Percentiles rank a stretch among this genome's conserved stretches.
Evolutionary conservation across 2,329 filamentous ascomycete genomes (phyloP).

Genomic region (Phoma sp.): DNA sequence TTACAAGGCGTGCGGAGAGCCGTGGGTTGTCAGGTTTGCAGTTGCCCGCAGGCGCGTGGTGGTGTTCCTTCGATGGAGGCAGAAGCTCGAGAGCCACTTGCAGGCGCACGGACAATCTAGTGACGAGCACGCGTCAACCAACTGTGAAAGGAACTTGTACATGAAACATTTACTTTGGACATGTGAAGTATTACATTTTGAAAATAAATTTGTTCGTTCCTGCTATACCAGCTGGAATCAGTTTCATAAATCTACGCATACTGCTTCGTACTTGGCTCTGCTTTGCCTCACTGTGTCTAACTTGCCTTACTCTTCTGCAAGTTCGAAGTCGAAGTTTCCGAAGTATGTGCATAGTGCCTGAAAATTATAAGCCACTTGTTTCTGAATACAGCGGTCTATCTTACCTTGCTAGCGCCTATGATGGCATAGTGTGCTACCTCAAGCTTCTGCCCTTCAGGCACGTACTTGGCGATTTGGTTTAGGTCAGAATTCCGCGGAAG

Average conservation of each 20-base stretch:
- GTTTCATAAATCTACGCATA: too few species aligned
- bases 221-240: too few species aligned
- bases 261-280: too few species aligned
- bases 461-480: slow-evolving; percentile 47
- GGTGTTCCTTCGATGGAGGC: slow-evolving; percentile 18
- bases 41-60: slow-evolving; percentile 16
- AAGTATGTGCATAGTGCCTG: slow-evolving; percentile 65
- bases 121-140: slow-evolving; percentile 1
- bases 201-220: too few species aligned
- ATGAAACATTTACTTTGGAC: neutral
- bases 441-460: slow-evolving; percentile 39
- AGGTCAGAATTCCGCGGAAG: slow-evolving; percentile 68
- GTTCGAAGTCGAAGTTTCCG: slow-evolving; percentile 56
- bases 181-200: too few species aligned
- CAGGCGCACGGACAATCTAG: slow-evolving; percentile 1
- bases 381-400: neutral
- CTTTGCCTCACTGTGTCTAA: neutral
- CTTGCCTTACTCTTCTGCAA: slow-evolving; percentile 21
- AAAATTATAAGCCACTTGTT: slow-evolving; percentile 7
- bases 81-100: neutral
- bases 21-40: slow-evolving; percentile 12
- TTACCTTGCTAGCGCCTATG: slow-evolving; percentile 83
- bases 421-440: slow-evolving; percentile 79
- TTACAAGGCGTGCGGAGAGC: neutral
- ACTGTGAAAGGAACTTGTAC: neutral